phyloP scores from a whole-genome alignment of 305 asterid species.

The Fraxinus sp. region DNA sequence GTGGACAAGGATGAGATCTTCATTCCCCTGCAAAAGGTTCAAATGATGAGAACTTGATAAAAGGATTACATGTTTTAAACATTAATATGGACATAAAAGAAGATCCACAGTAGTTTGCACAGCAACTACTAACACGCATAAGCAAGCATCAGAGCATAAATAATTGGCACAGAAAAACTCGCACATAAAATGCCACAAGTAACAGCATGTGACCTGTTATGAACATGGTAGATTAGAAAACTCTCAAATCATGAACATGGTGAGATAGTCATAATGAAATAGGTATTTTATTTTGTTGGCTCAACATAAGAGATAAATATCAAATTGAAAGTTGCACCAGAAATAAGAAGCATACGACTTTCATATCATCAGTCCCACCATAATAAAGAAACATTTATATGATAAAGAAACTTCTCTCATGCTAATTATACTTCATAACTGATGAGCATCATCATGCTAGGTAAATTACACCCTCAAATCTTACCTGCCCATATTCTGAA shows the following conservation, averaged over 20 bases:
- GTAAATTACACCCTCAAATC: neutral
- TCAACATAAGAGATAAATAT: neutral
- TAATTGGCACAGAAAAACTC: neutral
- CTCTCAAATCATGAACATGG: neutral
- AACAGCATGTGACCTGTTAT: too few species aligned
- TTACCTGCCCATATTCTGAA: slow-evolving; percentile 80
- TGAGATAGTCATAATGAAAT: too few species aligned
- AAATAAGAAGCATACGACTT: neutral
- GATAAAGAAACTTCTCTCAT: too few species aligned
- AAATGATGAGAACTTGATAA: slow-evolving; percentile 16
- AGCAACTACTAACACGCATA: neutral
- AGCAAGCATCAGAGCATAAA: neutral
- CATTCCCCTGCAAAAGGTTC: slow-evolving; percentile 56
- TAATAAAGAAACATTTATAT: neutral
- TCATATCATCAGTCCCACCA: neutral
- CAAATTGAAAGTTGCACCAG: neutral
- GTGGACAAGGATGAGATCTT: slow-evolving; percentile 85
- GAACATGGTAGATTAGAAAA: neutral
- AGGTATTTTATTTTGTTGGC: neutral
- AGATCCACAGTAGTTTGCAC: neutral
- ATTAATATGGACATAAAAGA: neutral
- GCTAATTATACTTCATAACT: too few species aligned
- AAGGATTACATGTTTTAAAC: neutral
- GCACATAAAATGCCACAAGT: neutral
- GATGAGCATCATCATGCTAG: neutral